Base-by-base conservation (phyloP, 768 basidiomycete species). In the Suillus discolor region DNA sequence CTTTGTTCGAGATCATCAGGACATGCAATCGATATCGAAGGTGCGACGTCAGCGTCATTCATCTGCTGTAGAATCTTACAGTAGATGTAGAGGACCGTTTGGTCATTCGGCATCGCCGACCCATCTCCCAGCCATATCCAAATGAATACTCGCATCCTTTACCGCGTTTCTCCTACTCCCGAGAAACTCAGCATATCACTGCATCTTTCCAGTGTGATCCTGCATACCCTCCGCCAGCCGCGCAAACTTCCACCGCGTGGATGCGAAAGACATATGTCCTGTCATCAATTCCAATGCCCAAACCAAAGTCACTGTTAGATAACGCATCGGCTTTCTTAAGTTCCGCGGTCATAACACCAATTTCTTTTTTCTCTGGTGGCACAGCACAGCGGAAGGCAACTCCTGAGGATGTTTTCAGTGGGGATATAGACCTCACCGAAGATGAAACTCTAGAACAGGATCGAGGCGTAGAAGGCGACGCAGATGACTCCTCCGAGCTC, bases 381-480 rank as follows among this genome's bases (percentile, higher is more conserved):
- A 63, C 69, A 12, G 15, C 70, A 11, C 72, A 79, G 2, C 69
- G 74, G 20, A 80, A 81, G 59, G 80, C 86, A 34, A 88, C 83
- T 8, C 88, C 90, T 2, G 89, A 92, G 59, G 85, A 89, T 41
- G 88, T 93, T 38, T 88, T 87, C 71, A 79, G 81, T 65, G 85
- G 84, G 41, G 83, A 85, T 66, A 89, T 93, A 64, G 93, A 94
- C 70, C 72, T 95, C 67, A 78, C 82, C 53, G 92, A 94, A 71
- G 87, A 93, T 64, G 93, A 95, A 69, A 83, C 93, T 20, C 73
- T 92, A 62, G 92, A 94, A 66, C 87, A 89, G 68, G 93, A 95
- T 61, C 83, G 89, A 28, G 87, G 86, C 7, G 91, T 91, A 74
- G 93, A 93, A 65, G 88, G 84, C 3, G 92, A 93, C 73, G 85